Percentiles rank a stretch among this genome's conserved stretches.
Evolutionary conservation across 441 rosid genomes (phyloP).

Genomic region (Populus hybrid): DNA sequence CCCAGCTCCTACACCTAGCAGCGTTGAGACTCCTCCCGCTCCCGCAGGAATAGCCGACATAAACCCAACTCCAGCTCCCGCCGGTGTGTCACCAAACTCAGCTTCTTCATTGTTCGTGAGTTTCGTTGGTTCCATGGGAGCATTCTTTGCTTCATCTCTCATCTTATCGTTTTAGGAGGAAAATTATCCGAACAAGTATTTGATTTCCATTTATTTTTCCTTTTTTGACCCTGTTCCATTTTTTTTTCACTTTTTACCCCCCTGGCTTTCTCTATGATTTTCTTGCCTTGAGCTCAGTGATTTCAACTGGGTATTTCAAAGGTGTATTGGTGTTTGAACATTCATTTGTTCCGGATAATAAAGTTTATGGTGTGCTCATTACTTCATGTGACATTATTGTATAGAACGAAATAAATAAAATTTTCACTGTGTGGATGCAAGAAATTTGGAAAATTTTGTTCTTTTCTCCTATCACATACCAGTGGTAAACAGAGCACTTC

Average conservation of each 20-base stretch:
- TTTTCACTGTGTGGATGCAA: not conserved
- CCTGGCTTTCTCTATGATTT: conserved; percentile 26
- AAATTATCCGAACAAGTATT: not conserved
- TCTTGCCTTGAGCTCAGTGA: conserved; percentile 18
- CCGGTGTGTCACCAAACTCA: conserved; percentile 19
- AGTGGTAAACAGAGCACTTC: not conserved
- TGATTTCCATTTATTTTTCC: not conserved
- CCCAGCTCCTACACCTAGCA: conserved; percentile 55
- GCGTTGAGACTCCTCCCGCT: conserved; percentile 47
- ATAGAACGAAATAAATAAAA: conserved; percentile 28
- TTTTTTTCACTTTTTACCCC: not conserved
- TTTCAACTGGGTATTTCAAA: not conserved
- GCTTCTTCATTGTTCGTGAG: conserved; percentile 38
- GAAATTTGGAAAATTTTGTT: not conserved
- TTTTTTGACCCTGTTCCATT: not conserved
- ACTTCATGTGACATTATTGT: conserved; percentile 21
- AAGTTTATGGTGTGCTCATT: conserved; percentile 34
- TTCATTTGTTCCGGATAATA: conserved; percentile 22
- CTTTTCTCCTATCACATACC: not conserved
- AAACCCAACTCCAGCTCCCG: conserved; percentile 55
- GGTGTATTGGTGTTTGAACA: conserved; percentile 11
- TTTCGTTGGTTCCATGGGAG: conserved; percentile 30
- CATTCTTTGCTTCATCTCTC: conserved; percentile 49
- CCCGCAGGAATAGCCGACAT: conserved; percentile 35
- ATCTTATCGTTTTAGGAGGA: conserved; percentile 22